Evolutionary conservation across 345 rosid species (phyloP), one percentile per base, ranked within the genome.

Genomic region (Hibiscus syriacus): DNA sequence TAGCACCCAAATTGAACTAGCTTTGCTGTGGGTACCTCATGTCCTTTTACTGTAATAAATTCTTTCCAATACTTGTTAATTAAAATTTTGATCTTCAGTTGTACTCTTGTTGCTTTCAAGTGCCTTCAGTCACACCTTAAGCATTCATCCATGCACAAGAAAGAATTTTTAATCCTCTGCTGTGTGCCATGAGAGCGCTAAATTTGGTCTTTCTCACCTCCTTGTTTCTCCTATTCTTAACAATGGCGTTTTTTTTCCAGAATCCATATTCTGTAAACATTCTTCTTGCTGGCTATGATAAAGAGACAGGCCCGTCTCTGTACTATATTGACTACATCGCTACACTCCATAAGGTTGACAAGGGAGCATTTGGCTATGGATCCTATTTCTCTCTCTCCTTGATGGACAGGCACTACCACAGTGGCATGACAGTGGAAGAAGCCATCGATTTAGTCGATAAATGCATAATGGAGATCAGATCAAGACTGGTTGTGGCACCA

Each of bases 261-360:
- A 94, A 82, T 50, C 97, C 99, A 0, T 94, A 89, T 74, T 79
- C 32, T 5, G 99, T 94, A 68, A 94, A 94, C 87, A 84, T 94
- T 55, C 89, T 94, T 53, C 66, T 94, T 79, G 99, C 99, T 76
- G 99, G 99, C 5, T 91, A 86, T 17, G 99, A 94, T 82, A 87
- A 85, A 72, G 95, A 91, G 81, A 84, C 87, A 0, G 96, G 99
- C 13, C 89, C 99, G 27, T 86, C 98, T 43, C 90, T 94, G 14
- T 94, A 89, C 84, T 94, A 91, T 79, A 84, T 94, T 0, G 97
- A 93, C 80, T 93, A 93, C 81, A 93, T 93, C 58, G 94, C 98
- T 48, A 87, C 92, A 34, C 89, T 90, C 57, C 96, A 93, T 88
- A 93, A 93, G 82, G 89, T 90, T 34, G 99, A 94, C 2, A 94